phyloP scores from a whole-genome alignment of 2,329 filamentous ascomycete genomes.

The Fusarium foetens region DNA sequence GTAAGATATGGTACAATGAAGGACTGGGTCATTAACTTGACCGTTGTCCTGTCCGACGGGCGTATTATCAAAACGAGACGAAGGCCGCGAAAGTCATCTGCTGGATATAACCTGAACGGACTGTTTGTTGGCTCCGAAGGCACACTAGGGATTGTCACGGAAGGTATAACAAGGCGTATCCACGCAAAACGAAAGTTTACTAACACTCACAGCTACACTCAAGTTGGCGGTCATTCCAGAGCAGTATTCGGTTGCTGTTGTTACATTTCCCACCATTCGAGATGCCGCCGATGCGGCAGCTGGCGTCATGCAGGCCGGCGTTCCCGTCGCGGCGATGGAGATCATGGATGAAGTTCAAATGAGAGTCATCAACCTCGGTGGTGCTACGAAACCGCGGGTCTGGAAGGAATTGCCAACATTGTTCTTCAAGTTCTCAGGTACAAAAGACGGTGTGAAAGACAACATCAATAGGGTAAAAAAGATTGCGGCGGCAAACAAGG shows the following conservation, averaged over 20 bases:
- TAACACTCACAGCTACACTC: conserved; percentile 67
- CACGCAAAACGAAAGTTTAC: background rate
- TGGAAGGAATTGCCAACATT: conserved; percentile 83
- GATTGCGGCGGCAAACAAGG: conserved; percentile 73
- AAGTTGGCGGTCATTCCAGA: conserved; percentile 82
- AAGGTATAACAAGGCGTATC: conserved; percentile 58
- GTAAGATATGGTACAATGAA: conserved; percentile 88
- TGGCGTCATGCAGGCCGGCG: conserved; percentile 77
- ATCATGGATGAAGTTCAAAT: conserved; percentile 92
- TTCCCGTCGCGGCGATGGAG: conserved; percentile 82
- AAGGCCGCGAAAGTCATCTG: conserved; percentile 82
- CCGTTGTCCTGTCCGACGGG: conserved; percentile 82
- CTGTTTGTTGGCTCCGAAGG: conserved; percentile 86
- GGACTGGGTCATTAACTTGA: conserved; percentile 86
- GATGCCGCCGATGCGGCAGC: conserved; percentile 80
- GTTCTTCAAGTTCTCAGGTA: conserved; percentile 89
- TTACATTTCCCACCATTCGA: conserved; percentile 80
- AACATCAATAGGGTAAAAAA: conserved; percentile 75
- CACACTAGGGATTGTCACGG: conserved; percentile 82
- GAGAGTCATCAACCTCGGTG: conserved; percentile 80
- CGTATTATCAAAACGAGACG: conserved; percentile 81
- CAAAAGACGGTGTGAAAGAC: conserved; percentile 79
- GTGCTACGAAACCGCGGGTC: conserved; percentile 72
- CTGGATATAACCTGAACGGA: conserved; percentile 84
- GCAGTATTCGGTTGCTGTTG: conserved; percentile 80